Evolutionary conservation across 495 filamentous ascomycete genomes (phyloP).

Genomic region (Penicillium paradoxum): DNA sequence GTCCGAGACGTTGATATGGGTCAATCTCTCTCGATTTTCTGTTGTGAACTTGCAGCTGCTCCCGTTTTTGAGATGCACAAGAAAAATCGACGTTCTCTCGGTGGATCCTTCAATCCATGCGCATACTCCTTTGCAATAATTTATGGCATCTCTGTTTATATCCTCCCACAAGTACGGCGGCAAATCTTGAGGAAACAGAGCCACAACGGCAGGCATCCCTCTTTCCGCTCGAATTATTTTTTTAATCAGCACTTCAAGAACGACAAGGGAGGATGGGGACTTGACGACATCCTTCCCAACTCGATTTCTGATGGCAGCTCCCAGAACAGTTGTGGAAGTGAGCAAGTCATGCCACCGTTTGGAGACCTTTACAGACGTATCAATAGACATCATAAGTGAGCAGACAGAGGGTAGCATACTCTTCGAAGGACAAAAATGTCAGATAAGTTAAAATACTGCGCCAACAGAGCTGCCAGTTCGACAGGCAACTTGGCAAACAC

Average conservation of each 20-base stretch:
- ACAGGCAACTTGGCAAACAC: constrained; percentile 29
- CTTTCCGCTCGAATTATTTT: background rate
- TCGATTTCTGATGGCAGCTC: background rate
- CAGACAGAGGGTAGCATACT: constrained; percentile 12
- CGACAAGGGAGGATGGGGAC: background rate
- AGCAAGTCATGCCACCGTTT: background rate
- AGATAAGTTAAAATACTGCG: constrained; percentile 16
- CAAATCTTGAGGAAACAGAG: background rate
- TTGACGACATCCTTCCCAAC: background rate
- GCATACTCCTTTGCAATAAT: background rate
- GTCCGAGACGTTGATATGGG: background rate
- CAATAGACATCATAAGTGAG: no score
- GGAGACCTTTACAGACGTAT: background rate
- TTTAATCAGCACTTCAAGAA: background rate
- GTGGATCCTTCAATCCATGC: background rate
- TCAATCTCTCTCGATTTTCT: constrained; percentile 26
- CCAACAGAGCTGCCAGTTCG: constrained; percentile 28
- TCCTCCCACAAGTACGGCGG: background rate
- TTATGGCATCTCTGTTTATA: background rate
- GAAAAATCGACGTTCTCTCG: background rate
- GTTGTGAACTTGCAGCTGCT: constrained; percentile 16
- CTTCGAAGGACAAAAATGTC: constrained; percentile 27
- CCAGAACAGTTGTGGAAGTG: background rate
- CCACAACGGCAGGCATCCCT: background rate
- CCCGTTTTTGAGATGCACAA: constrained; percentile 14